Conservation (phyloP, 2,329 filamentous ascomycete species). For the Fusarium piperis region DNA sequence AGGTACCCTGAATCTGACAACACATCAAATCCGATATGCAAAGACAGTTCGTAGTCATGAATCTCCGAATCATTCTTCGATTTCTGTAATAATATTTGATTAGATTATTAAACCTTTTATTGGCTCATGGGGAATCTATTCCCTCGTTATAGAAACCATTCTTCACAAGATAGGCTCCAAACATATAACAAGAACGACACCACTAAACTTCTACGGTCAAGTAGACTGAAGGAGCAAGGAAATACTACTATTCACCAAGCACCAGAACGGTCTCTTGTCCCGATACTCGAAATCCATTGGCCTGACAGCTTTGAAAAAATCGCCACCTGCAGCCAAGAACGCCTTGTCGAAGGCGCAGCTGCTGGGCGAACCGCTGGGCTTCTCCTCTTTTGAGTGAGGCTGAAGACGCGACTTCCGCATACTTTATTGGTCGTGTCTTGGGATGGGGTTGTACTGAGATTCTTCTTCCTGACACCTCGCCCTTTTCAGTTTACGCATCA, state of each 20-base stretch:
- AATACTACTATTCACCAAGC: not conserved
- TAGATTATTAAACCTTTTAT: not conserved
- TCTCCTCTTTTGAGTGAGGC: not conserved
- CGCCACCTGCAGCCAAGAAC: not conserved
- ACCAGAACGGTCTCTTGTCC: not conserved
- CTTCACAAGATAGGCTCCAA: no score
- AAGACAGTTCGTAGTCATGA: not conserved
- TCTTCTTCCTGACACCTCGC: not conserved
- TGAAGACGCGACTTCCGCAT: not conserved
- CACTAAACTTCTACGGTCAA: no score
- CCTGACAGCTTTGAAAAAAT: not conserved
- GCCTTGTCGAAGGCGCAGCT: not conserved
- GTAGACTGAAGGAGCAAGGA: not conserved
- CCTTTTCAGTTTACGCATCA: not conserved
- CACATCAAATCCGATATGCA: not conserved
- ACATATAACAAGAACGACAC: no score
- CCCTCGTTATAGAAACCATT: no score
- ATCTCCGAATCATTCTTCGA: not conserved
- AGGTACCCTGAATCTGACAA: not conserved
- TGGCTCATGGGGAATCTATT: no score
- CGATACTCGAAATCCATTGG: not conserved
- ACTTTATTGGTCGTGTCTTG: not conserved
- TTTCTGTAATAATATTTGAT: not conserved
- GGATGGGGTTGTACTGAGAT: not conserved
- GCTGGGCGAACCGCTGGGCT: not conserved